Percentiles rank a stretch among this genome's conserved stretches.
Evolutionary conservation across 148 eudicot genomes (phyloP).

Genomic region (Arbutus unedo): DNA sequence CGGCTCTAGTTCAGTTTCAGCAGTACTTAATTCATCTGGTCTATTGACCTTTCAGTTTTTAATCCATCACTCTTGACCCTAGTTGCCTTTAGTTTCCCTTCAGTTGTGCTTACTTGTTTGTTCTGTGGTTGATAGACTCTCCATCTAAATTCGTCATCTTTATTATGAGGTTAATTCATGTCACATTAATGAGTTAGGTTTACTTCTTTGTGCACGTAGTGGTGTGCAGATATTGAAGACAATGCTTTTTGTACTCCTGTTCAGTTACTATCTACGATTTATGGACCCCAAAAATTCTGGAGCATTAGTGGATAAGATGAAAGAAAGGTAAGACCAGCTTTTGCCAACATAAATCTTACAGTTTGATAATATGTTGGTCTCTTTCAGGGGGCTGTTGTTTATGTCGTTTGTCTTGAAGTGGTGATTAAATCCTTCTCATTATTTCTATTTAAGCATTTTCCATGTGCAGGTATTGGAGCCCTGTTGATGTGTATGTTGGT

Average conservation of each 20-base stretch:
- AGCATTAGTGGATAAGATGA: slow-evolving; percentile 72
- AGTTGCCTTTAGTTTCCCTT: not conserved
- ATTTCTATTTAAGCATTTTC: slow-evolving; percentile 16
- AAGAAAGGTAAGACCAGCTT: slow-evolving; percentile 61
- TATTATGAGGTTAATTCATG: not conserved
- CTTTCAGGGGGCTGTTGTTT: not conserved
- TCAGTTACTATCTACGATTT: slow-evolving; percentile 95
- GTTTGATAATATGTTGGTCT: not conserved
- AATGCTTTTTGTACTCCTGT: slow-evolving; percentile 13
- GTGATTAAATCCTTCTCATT: not conserved
- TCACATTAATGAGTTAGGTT: not conserved
- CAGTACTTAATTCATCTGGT: not conserved
- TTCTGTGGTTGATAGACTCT: slow-evolving; percentile 3
- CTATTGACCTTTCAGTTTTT: not conserved
- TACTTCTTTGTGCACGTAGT: not conserved
- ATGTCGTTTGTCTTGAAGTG: not conserved
- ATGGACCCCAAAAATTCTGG: slow-evolving; percentile 89
- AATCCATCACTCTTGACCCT: not conserved
- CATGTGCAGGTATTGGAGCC: slow-evolving; percentile 87
- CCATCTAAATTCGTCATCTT: not conserved
- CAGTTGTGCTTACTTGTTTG: not conserved
- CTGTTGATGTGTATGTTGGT: slow-evolving; percentile 98
- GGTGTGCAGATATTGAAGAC: not conserved
- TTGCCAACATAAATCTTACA: not conserved
- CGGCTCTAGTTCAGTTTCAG: not conserved